Evolutionary conservation across 768 basidiomycete species (phyloP).

Genomic region (Amanita fuliginea): DNA sequence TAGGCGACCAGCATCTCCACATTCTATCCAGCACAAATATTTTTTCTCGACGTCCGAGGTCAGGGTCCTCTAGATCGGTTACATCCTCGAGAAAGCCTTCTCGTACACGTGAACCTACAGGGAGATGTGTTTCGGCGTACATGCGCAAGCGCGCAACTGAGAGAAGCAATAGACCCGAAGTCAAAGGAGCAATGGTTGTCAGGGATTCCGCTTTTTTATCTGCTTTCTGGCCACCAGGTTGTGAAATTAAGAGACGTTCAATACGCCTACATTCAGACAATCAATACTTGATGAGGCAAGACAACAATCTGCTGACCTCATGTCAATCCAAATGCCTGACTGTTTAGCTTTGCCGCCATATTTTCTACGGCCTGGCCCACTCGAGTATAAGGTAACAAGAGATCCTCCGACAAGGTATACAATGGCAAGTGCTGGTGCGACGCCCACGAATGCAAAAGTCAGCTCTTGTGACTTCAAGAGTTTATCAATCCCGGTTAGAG

Average conservation of each 20-base stretch:
- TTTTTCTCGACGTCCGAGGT: constrained; percentile 59
- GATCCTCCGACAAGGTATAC: constrained; percentile 59
- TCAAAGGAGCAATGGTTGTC: constrained; percentile 37
- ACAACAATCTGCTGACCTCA: constrained; percentile 36
- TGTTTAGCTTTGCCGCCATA: constrained; percentile 50
- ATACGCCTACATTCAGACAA: constrained; percentile 34
- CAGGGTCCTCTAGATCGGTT: constrained; percentile 67
- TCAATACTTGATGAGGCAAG: neutral
- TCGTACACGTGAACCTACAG: constrained; percentile 47
- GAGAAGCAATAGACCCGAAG: constrained; percentile 64
- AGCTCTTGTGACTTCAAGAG: constrained; percentile 89
- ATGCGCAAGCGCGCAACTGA: constrained; percentile 56
- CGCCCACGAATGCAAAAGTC: constrained; percentile 94
- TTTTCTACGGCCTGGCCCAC: constrained; percentile 34
- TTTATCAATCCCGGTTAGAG: constrained; percentile 85
- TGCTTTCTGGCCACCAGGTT: constrained; percentile 17
- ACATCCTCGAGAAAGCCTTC: constrained; percentile 83
- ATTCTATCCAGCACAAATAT: constrained; percentile 71
- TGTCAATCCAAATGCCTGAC: constrained; percentile 53
- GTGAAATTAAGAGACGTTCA: constrained; percentile 54
- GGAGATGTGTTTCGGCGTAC: constrained; percentile 50
- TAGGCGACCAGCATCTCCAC: constrained; percentile 77
- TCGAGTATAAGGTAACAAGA: constrained; percentile 36
- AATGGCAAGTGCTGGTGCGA: constrained; percentile 79
- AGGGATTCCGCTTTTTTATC: constrained; percentile 7